Base-by-base conservation (phyloP, 805 yeast species). In the Sungouiella thailandica region DNA sequence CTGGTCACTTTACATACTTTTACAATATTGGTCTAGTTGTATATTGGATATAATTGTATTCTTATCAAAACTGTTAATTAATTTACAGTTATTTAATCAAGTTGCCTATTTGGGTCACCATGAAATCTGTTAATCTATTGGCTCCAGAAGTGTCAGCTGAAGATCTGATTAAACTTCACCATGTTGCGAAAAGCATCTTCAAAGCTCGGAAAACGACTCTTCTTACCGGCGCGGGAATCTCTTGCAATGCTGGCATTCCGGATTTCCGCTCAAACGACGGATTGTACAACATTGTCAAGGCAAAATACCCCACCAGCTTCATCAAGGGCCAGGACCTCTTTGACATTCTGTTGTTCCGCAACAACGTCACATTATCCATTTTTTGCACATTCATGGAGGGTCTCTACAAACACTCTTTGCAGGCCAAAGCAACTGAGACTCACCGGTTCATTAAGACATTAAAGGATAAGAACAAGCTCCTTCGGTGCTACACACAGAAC, bases 161-260 rank as follows among this genome's bases (percentile, higher is more conserved):
- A n/a, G 44, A 50, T 13, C 40, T 58, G 24, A 64, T 66, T 19
- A 52, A 53, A 27, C 47, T 67, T 25, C 59, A 57, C 35, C 60
- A 59, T 33, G 65, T 74, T 15, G 59, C 68, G 33, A 65, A 63
- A 45, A 32, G 49, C 24, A 60, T 78, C 2, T 57, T 57, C 40
- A 67, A 80, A 44, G 68, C 89, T 19, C 74, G 71, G 34, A 77
- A 72, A 47, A 62, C 80, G n/a, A 68, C 83, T 14, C 70, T 84
- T 4, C 65, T 89, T 35, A 88, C 96, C 0, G 97, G 98, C 6
- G 98, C 98, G 2, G 98, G 98, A 1, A 87, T 90, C 38, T 86
- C 96, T 11, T 87, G 96, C 55, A 86, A 84, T 53, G 97, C 97
- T 1, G 97, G 98, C 0, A 93, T 90, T 29, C 98, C 98, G 3